Conservation (phyloP, 331 rosid species). For the Pyracantha coccinea region DNA sequence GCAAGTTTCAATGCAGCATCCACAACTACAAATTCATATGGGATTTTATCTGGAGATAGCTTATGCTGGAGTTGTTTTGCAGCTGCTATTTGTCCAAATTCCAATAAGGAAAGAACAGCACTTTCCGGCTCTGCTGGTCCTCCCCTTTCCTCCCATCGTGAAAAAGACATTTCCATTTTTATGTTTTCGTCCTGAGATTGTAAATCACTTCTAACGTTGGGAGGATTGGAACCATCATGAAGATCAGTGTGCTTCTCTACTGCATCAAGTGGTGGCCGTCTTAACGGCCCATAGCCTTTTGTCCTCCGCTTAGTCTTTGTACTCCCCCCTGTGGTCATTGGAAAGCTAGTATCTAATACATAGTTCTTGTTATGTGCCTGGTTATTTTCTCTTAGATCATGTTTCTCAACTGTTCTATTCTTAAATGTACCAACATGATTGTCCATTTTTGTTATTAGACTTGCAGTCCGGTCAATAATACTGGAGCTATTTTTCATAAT, state of each 20-base stretch:
- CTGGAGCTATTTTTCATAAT: conserved; percentile 55
- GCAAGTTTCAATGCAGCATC: conserved; percentile 89
- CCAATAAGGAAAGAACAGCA: conserved; percentile 92
- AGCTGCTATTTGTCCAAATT: conserved; percentile 89
- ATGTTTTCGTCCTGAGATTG: conserved; percentile 61
- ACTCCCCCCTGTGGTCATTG: conserved; percentile 55
- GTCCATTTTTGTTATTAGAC: conserved; percentile 86
- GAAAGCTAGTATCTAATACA: conserved; percentile 40
- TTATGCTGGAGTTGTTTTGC: conserved; percentile 91
- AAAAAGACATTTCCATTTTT: conserved; percentile 67
- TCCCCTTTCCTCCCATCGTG: conserved; percentile 94
- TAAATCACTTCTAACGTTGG: conserved; percentile 43
- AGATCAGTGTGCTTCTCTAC: conserved; percentile 47
- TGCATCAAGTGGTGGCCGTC: conserved; percentile 55
- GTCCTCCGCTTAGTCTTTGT: conserved; percentile 78
- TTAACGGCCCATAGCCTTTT: conserved; percentile 56
- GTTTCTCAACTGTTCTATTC: conserved; percentile 57
- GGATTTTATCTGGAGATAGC: conserved; percentile 75
- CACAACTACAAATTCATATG: conserved; percentile 74
- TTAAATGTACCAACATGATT: conserved; percentile 55
- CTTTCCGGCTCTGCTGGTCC: conserved; percentile 86
- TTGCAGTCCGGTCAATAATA: conserved; percentile 85
- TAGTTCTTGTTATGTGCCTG: conserved; percentile 55
- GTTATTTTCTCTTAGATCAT: conserved; percentile 55
- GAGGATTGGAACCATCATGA: conserved; percentile 57